phyloP scores from a whole-genome alignment of 305 asterid genomes.

The Fraxinus greggii region DNA sequence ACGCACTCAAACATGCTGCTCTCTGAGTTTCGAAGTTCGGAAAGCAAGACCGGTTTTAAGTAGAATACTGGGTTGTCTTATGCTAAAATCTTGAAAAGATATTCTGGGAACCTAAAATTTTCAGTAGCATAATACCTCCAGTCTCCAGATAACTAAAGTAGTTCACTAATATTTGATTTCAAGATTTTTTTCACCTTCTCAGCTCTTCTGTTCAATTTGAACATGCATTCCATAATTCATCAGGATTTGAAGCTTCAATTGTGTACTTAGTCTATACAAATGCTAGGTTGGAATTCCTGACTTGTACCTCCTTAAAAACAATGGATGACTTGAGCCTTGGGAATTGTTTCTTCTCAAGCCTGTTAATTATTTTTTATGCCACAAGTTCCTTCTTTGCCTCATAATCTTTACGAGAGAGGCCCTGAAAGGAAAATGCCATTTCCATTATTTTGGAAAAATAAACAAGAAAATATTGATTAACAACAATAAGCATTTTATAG shows the following conservation, averaged over 20 bases:
- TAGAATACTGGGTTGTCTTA: not conserved
- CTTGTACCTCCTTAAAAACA: conserved; percentile 71
- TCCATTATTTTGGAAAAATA: conserved; percentile 6
- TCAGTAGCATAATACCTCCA: no score
- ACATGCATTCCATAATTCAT: not conserved
- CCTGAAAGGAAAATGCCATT: conserved; percentile 44
- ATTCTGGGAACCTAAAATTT: not conserved
- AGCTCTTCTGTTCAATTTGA: not conserved
- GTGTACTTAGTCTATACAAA: not conserved
- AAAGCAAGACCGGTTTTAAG: not conserved
- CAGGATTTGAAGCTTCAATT: conserved; percentile 5
- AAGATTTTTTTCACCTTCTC: conserved; percentile 3
- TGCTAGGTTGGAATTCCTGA: conserved; percentile 19
- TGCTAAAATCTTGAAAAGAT: not conserved
- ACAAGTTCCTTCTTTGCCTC: conserved; percentile 85
- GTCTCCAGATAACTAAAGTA: no score
- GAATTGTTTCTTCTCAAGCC: conserved; percentile 80
- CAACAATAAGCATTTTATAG: conserved; percentile 17
- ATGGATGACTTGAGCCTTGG: conserved; percentile 82
- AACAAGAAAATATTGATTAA: not conserved
- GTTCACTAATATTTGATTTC: not conserved
- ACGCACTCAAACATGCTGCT: not conserved
- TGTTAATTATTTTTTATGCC: conserved; percentile 68
- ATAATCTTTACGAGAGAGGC: conserved; percentile 67
- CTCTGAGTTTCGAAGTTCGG: not conserved